Percentiles rank a stretch among this genome's conserved stretches.
phyloP scores from a whole-genome alignment of 306 rosid genomes.

The Dryas alaskensis region DNA sequence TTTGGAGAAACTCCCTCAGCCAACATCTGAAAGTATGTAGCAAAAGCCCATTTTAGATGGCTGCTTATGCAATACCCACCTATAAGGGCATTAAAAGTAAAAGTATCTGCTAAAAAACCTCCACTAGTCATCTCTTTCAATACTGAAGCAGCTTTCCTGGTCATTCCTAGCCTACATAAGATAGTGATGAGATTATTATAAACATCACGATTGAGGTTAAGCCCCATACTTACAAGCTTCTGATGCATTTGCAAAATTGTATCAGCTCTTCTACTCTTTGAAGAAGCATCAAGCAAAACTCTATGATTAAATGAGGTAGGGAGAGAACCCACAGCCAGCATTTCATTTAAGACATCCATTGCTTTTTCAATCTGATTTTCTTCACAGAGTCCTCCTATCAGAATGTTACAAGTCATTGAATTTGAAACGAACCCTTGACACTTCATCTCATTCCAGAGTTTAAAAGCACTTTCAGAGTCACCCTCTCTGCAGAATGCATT shows the following conservation, averaged over 20 bases:
- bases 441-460: constrained; percentile 81
- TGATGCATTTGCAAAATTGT: constrained; percentile 60
- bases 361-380: constrained; percentile 58
- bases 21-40: constrained; percentile 55
- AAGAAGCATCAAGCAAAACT: constrained; percentile 57
- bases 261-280: constrained; percentile 56
- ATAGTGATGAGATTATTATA: constrained; percentile 64
- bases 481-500: constrained; percentile 61
- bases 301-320: constrained; percentile 55
- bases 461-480: constrained; percentile 49
- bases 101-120: constrained; percentile 54
- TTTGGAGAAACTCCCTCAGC: constrained; percentile 65
- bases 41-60: constrained; percentile 61
- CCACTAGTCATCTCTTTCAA: constrained; percentile 53
- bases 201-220: constrained; percentile 49
- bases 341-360: constrained; percentile 54
- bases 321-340: constrained; percentile 49
- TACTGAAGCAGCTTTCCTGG: constrained; percentile 63
- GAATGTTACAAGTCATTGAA: constrained; percentile 49
- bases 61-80: constrained; percentile 64
- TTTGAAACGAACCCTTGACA: constrained; percentile 54
- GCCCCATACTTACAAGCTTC: constrained; percentile 61
- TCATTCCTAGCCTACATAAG: constrained; percentile 83
- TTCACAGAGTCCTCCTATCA: constrained; percentile 68
- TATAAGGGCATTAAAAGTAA: constrained; percentile 75